Evolutionary conservation across 176 grass and related monocot species (phyloP), one percentile per base, ranked within the genome.

Genomic region (Echinochloa phyllopogon): DNA sequence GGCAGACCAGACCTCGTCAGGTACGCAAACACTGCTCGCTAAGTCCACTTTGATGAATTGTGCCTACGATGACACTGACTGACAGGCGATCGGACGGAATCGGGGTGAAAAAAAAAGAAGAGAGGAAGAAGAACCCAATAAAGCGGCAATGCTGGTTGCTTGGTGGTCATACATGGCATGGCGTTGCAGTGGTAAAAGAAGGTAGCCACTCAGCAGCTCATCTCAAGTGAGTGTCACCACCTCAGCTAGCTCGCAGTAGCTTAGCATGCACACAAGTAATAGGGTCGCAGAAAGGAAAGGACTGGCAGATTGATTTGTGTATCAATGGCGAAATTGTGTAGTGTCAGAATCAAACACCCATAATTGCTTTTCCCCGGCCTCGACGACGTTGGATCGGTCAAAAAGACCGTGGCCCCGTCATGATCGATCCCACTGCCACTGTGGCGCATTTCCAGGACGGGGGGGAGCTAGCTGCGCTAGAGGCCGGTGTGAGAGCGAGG

Each of bases 301-400:
- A 78, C 74, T 85, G 83, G 52, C 83, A 49, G 83, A 45, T 85
- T 78, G 74, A 85, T 85, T 78, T 85, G 74, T 85, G 74, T 69
- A 85, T 85, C 74, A 78, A 78, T 78, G 83, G 64, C 75, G 65
- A 86, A 79, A 72, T 62, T 78, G 69, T 85, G 52, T 71, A 49
- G 52, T 61, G 83, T 78, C 83, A 69, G 75, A 50, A 86, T 86
- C 83, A 86, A 78, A 79, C 75, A 86, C 52, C 17, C 75, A 71
- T 86, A 61, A 86, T 79, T 72, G 65, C 65, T 60, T 60, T 70
- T 13, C 4, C 24, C 56, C n/a, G 53, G 15, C 23, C 65, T 39
- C 29, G 23, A 20, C 67, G 65, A 71, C 41, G 56, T 66, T 69
- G 59, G 61, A 20, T 71, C 27, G 75, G 84, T 78, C 84, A 86